phyloP scores from a whole-genome alignment of 192 early-diverging fungal species.

The Umbelopsis sp. region DNA sequence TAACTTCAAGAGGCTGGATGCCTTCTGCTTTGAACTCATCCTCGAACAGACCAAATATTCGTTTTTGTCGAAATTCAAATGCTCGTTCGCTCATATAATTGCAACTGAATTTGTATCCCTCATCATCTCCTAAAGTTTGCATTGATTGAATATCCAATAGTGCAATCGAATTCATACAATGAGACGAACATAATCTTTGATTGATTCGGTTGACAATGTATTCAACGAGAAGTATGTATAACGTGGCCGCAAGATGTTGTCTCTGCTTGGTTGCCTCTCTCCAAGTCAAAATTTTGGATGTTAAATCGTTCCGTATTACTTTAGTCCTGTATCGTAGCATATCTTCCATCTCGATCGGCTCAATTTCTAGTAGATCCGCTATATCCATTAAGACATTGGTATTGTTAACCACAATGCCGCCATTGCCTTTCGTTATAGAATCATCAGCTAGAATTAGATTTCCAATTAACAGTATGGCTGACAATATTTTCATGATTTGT shows the following conservation, averaged over 20 bases:
- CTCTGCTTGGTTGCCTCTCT: slow-evolving; percentile 68
- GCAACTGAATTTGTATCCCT: slow-evolving; percentile 65
- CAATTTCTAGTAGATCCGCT: slow-evolving; percentile 82
- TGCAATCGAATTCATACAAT: slow-evolving; percentile 71
- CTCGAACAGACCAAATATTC: slow-evolving; percentile 64
- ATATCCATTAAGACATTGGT: slow-evolving; percentile 70
- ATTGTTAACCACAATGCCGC: slow-evolving; percentile 76
- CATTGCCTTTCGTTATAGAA: slow-evolving; percentile 58
- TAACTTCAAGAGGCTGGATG: slow-evolving; percentile 61
- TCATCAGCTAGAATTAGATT: slow-evolving; percentile 81
- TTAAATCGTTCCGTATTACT: slow-evolving; percentile 75
- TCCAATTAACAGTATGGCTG: slow-evolving; percentile 85
- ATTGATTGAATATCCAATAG: slow-evolving; percentile 68
- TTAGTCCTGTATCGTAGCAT: slow-evolving; percentile 81
- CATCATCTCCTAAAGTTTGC: slow-evolving; percentile 25
- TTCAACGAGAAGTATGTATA: slow-evolving; percentile 81
- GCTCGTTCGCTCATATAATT: slow-evolving; percentile 88
- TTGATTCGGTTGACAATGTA: slow-evolving; percentile 84
- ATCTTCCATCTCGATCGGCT: slow-evolving; percentile 65
- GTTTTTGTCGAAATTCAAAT: slow-evolving; percentile 66
- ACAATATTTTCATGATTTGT: slow-evolving; percentile 81
- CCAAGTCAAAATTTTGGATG: slow-evolving; percentile 76
- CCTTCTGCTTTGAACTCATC: slow-evolving; percentile 60
- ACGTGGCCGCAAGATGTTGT: slow-evolving; percentile 66
- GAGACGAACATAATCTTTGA: slow-evolving; percentile 69